Conservation (phyloP, 1,284 basidiomycete genomes). For the Rhodofomes roseus region DNA sequence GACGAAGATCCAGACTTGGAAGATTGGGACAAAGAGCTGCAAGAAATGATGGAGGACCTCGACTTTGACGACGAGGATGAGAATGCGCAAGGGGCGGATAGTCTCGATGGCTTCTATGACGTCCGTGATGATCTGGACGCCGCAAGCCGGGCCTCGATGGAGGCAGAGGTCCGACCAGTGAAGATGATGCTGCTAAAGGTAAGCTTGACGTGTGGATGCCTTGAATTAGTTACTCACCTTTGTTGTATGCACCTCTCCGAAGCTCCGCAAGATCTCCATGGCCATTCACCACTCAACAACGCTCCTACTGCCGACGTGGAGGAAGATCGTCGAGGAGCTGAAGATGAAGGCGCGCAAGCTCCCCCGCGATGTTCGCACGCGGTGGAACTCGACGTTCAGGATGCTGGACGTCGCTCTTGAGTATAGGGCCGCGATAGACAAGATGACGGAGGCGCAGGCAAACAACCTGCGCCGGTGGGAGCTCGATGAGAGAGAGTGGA, state of each 20-base stretch:
- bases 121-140: not conserved
- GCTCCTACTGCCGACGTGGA: not conserved
- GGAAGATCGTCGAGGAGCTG: slow-evolving; percentile 10
- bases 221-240: too few relatives aligned
- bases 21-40: not conserved
- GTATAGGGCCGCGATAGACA: not conserved
- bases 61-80: not conserved
- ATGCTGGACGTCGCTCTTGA: not conserved
- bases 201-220: too few relatives aligned
- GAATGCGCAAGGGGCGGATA: not conserved
- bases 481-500: slow-evolving; percentile 17
- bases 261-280: slow-evolving; percentile 26
- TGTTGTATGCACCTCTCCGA: too few relatives aligned
- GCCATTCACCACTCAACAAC: slow-evolving; percentile 31
- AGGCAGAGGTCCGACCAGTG: slow-evolving; percentile 11
- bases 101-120: not conserved
- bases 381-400: slow-evolving; percentile 33
- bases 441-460: slow-evolving; percentile 10
- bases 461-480: slow-evolving; percentile 10
- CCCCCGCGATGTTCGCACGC: slow-evolving; percentile 29
- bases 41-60: not conserved
- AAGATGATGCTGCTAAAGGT: slow-evolving; percentile 10
- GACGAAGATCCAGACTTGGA: not conserved
- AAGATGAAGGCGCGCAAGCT: slow-evolving; percentile 17
- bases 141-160: not conserved